Evolutionary conservation across 2,329 filamentous ascomycete species (phyloP).

Genomic region (Sarocladium kiliense): DNA sequence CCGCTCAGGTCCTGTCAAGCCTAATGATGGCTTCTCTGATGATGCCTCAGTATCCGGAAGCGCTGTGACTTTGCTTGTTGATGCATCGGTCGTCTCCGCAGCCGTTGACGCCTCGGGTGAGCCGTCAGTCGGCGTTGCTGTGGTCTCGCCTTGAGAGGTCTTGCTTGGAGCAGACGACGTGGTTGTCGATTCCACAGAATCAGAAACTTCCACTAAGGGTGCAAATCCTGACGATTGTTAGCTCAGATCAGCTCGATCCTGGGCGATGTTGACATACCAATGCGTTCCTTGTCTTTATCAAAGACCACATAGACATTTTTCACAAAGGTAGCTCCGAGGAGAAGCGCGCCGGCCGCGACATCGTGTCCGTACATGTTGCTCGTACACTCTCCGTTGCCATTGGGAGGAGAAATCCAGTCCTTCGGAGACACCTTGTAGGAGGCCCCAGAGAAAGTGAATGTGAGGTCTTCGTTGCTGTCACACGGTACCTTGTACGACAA

Average conservation of each 20-base stretch:
- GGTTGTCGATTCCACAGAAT: not conserved
- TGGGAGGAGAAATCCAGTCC: conserved; percentile 61
- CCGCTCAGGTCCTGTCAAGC: conserved; percentile 3
- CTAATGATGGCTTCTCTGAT: conserved; percentile 1
- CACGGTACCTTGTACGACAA: conserved; percentile 71
- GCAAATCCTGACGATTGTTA: conserved; percentile 1
- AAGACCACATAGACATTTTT: conserved; percentile 90
- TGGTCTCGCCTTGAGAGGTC: not conserved
- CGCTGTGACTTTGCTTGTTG: not conserved
- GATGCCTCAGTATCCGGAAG: not conserved
- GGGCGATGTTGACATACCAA: conserved; percentile 43
- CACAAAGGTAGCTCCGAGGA: conserved; percentile 80
- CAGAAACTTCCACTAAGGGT: not conserved
- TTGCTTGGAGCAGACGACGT: not conserved
- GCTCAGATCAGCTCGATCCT: not conserved
- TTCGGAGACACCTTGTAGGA: conserved; percentile 61
- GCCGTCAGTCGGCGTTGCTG: not conserved
- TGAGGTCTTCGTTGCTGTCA: conserved; percentile 53
- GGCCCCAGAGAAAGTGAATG: conserved; percentile 62
- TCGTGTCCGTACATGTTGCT: conserved; percentile 73
- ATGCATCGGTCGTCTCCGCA: not conserved
- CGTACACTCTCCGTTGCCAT: conserved; percentile 45
- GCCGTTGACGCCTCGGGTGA: not conserved
- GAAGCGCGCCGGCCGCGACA: conserved; percentile 63
- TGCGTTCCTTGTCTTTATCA: conserved; percentile 62